Evolutionary conservation across 2,329 filamentous ascomycete species (phyloP).

Genomic region (Venturia carpophila): DNA sequence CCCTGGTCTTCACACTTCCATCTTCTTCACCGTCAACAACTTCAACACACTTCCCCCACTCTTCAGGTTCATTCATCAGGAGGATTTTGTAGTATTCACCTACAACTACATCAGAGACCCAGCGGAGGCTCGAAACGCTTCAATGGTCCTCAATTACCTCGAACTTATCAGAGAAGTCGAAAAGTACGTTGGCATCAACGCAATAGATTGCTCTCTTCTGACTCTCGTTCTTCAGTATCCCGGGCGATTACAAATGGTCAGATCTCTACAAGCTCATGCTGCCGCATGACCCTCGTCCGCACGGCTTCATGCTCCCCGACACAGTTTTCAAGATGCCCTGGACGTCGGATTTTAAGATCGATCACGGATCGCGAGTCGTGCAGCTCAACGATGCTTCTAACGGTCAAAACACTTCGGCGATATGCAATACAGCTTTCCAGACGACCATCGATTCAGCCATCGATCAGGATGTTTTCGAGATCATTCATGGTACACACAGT

Average conservation of each 20-base stretch:
- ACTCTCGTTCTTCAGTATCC: conserved; percentile 34
- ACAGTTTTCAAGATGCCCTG: conserved; percentile 43
- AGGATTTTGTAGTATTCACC: too few species aligned
- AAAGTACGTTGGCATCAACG: background rate
- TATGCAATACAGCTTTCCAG: conserved; percentile 37
- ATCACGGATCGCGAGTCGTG: conserved; percentile 26
- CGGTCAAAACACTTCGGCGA: conserved; percentile 23
- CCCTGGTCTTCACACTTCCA: too few species aligned
- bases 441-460: conserved; percentile 34
- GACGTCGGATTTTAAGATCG: conserved; percentile 35
- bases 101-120: too few species aligned
- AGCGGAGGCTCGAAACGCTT: background rate
- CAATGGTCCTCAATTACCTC: conserved; percentile 4
- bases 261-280: conserved; percentile 43
- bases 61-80: too few species aligned
- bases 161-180: conserved; percentile 16
- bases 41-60: too few species aligned
- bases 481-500: conserved; percentile 37
- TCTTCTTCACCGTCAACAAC: too few species aligned
- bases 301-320: conserved; percentile 44
- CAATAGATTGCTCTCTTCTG: background rate
- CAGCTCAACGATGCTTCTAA: conserved; percentile 17
- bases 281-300: conserved; percentile 38
- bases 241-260: conserved; percentile 37
- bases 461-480: conserved; percentile 28